Evolutionary conservation across 495 filamentous ascomycete species (phyloP), one percentile per base, ranked within the genome.

Genomic region (Daldinia vernicosa): DNA sequence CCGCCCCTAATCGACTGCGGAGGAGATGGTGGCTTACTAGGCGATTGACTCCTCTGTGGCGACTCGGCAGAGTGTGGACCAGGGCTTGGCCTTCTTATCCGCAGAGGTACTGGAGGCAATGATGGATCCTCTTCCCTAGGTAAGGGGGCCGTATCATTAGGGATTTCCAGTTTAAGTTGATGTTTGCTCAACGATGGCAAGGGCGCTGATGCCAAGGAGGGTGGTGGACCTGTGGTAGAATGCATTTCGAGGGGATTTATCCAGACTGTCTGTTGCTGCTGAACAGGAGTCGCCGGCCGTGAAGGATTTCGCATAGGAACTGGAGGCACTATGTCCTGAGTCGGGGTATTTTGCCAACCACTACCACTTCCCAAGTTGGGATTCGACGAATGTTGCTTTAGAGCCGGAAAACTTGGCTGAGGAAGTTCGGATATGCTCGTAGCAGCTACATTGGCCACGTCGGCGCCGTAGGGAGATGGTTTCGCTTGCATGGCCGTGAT

Each of bases 221-320:
- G 40, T 19, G 77, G 57, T 2, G 65, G 56, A 11, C 51, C 56
- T 52, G 67, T 76, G 24, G 58, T 50, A 51, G 80, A 80, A 53
- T 81, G 78, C 54, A 81, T 75, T 28, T 84, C 81, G n/a, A 81
- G 70, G 6, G 80, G 80, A 43, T 77, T 80, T 28, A 79, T 77
- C 80, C 80, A 82, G 17, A 54, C 76, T 78, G 55, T 28, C 59
- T 67, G 67, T 66, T 63, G 26, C 27, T 53, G 50, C 50, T 53
- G 50, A 27, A 69, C 66, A 0, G 83, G 67, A 8, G 81, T 82
- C 8, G 62, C 33, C 15, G 70, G 70, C 22, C 71, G 67, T 24
- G 71, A 70, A 28, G 71, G 67, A 35, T 70, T 67, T 53, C 71
- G 66, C 5, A 69, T 67, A 0, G 77, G 76, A 6, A 74, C 62